These are phyloP conservation scores for Euphorbia tirucalli DNA, from an alignment of 345 rosid species.

Conservation along the genomic window DNA sequence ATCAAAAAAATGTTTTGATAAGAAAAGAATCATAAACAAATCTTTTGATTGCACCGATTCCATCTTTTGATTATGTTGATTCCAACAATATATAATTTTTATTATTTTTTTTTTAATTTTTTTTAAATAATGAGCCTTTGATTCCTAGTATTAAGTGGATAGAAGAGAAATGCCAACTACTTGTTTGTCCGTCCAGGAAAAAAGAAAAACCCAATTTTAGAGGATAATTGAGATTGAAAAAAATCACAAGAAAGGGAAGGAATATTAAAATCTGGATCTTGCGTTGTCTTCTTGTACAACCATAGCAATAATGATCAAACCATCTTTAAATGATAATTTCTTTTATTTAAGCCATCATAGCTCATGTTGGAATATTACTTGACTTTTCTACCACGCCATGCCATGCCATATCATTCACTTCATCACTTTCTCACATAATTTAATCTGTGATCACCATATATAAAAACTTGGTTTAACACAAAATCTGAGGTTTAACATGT, in stretches of 20 bases:
- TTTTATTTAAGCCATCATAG: slow-evolving; percentile 6
- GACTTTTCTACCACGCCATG: slow-evolving; percentile 3
- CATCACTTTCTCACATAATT: not conserved
- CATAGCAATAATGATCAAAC: slow-evolving; percentile 16
- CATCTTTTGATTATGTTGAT: not conserved
- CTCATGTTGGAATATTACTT: slow-evolving; percentile 6
- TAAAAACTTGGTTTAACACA: not conserved
- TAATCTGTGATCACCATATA: not conserved
- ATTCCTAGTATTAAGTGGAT: not conserved
- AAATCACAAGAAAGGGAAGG: slow-evolving; percentile 14
- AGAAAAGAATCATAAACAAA: not conserved
- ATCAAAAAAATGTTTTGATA: not conserved
- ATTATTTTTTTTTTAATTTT: too few species aligned
- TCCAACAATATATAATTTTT: not conserved
- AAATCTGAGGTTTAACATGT: not conserved
- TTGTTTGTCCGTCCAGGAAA: slow-evolving; percentile 15
- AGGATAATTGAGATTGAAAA: slow-evolving; percentile 19
- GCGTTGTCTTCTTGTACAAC: slow-evolving; percentile 24
- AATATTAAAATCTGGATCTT: slow-evolving; percentile 26
- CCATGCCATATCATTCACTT: not conserved
- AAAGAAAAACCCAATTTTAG: not conserved
- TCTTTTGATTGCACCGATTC: not conserved
- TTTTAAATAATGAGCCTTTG: not conserved
- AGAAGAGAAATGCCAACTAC: slow-evolving; percentile 24
- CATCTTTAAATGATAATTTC: slow-evolving; percentile 16